phyloP scores from a whole-genome alignment of 2,329 filamentous ascomycete species.

The Gnomoniopsis smithogilvyi region DNA sequence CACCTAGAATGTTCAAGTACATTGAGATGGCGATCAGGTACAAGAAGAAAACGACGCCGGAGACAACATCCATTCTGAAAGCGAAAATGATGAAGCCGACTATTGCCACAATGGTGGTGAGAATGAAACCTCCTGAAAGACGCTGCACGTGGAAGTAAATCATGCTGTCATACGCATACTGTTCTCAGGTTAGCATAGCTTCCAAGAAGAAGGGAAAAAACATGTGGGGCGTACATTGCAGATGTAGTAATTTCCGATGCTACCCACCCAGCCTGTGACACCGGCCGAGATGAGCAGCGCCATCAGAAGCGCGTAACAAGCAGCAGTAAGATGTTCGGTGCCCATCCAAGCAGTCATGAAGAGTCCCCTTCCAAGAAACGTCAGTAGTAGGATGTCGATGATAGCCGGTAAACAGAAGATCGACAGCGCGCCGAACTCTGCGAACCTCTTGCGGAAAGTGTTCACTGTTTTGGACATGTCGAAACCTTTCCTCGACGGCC shows the following conservation, averaged over 20 bases:
- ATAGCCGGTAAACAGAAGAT: slow-evolving; percentile 62
- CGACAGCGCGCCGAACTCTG: slow-evolving; percentile 52
- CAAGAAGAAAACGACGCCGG: slow-evolving; percentile 55
- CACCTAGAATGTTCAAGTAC: slow-evolving; percentile 52
- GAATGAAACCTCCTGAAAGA: slow-evolving; percentile 46
- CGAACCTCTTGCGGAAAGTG: slow-evolving; percentile 27
- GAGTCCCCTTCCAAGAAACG: slow-evolving; percentile 56
- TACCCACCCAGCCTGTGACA: slow-evolving; percentile 61
- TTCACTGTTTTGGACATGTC: slow-evolving; percentile 18
- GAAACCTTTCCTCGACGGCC: slow-evolving; percentile 19
- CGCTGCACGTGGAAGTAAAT: slow-evolving; percentile 38
- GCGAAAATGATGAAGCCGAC: slow-evolving; percentile 49
- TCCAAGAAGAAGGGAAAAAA: background rate
- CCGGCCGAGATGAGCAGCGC: slow-evolving; percentile 57
- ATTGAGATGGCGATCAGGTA: slow-evolving; percentile 56
- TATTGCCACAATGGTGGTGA: slow-evolving; percentile 34
- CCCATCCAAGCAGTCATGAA: slow-evolving; percentile 59
- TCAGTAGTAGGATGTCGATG: slow-evolving; percentile 57
- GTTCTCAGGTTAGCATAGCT: background rate
- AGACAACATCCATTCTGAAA: slow-evolving; percentile 35
- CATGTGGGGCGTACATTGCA: slow-evolving; percentile 24
- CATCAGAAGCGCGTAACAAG: slow-evolving; percentile 53
- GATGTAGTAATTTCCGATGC: slow-evolving; percentile 61
- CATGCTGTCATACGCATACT: slow-evolving; percentile 38
- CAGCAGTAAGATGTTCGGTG: slow-evolving; percentile 48